Evolutionary conservation across 257 asterid species (phyloP), one percentile per base, ranked within the genome.

Genomic region (Knoxia roxburghii): DNA sequence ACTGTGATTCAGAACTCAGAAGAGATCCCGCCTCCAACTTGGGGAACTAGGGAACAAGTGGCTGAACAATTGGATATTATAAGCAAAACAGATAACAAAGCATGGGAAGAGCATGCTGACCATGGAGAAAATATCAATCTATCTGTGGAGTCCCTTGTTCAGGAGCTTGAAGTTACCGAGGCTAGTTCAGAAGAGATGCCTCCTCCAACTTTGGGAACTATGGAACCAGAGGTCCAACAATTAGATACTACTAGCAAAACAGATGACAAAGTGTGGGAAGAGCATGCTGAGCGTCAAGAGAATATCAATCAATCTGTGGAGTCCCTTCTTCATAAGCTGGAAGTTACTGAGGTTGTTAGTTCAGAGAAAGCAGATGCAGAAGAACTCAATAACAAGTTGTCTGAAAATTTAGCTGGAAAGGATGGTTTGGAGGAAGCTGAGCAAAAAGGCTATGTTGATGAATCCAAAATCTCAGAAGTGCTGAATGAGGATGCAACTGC

Each of bases 391-490:
- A 50, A 50, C 61, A 29, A 59, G 59, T 41, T 65, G 56, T 72
- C 70, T 49, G 64, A 71, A 59, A 68, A 32, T 17, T 51, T 23
- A 15, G 64, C 71, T 71, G 81, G 69, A 68, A 68, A 45, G 54
- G 77, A 75, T 50, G 54, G 48, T 62, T 61, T 20, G 35, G 29
- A 46, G 40, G 55, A 72, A 74, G 79, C 66, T 64, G 67, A 56
- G 64, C 27, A 24, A 39, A 61, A 61, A 50, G 60, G 54, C 61
- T 29, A 65, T 23, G 7, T 61, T 6, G 68, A 61, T 52, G 69
- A 64, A 62, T 33, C 58, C 37, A 17, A 50, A 33, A 60, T 26
- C 45, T 26, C 74, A 33, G 13, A 13, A 37, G 51, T 41, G 65
- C 35, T 33, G 39, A 53, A 40, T 46, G 57, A 46, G 61, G 53